Percentiles rank a stretch among this genome's conserved stretches.
These are phyloP conservation scores for Angophora floribunda DNA, from an alignment of 345 rosid species.

Conservation along the genomic window DNA sequence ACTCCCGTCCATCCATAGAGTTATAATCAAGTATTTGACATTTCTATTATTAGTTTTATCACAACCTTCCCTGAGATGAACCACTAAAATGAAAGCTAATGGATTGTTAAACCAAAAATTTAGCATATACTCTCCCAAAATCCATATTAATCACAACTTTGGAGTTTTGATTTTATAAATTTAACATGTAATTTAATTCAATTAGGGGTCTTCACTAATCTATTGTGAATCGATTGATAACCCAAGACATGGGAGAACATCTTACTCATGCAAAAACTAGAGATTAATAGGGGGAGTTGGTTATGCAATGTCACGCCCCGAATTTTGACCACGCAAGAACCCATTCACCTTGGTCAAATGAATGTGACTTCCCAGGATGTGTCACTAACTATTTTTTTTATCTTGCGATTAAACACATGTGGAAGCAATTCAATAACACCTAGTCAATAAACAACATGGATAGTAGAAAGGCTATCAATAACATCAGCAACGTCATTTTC, in stretches of 20 bases:
- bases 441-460: no score
- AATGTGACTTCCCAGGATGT: no score
- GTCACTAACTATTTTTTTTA: no score
- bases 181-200: not conserved
- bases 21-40: not conserved
- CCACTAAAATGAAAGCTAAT: not conserved
- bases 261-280: not conserved
- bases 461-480: no score
- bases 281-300: not conserved
- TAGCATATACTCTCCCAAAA: fast-evolving
- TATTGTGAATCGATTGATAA: not conserved
- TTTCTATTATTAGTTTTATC: not conserved
- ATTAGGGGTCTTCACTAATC: not conserved
- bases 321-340: no score
- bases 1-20: not conserved
- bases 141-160: not conserved
- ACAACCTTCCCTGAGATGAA: not conserved
- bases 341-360: no score
- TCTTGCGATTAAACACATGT: no score
- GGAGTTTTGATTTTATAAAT: not conserved
- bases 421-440: no score
- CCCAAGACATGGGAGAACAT: not conserved
- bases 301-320: no score
- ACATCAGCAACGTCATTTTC: no score
- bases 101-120: not conserved